Evolutionary conservation across 495 filamentous ascomycete species (phyloP), one percentile per base, ranked within the genome.

Genomic region (Xylaria flabelliformis): DNA sequence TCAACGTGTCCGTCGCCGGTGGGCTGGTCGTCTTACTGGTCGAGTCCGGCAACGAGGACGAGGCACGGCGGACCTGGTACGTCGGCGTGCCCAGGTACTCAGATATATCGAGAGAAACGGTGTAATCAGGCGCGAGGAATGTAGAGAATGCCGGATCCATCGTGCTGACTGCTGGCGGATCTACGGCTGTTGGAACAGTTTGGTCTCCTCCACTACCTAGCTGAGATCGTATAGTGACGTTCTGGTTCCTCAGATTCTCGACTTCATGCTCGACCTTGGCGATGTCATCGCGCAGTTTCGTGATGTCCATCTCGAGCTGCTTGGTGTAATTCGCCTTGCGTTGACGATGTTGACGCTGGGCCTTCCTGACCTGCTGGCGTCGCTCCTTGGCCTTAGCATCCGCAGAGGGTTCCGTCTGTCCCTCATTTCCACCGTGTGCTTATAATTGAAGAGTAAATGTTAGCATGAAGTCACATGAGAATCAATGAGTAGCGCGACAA

Each of bases 251-350:
- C 26, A 73, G 41, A 46, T 65, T 50, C 66, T 79, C 70, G 10
- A 76, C 70, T 39, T 82, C 80, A 8, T 55, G 68, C 75, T 84
- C 80, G 2, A 78, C 72, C 26, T 50, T 65, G 42, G 78, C 76
- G 72, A 88, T 86, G 75, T 83, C 71, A 34, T 85, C 82, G 12
- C 86, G 82, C 29, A 85, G 74, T 41, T 77, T 74, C 21, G 79
- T 78, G 2, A 85, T 74, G 64, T 87, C 85, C 73, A 78, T 76
- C 81, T 88, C 86, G 42, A 87, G 81, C 74, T 84, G 74, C 71
- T 83, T 84, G 69, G 85, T 80, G 75, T 87, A 84, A 77, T 87
- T 84, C 29, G 82, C 82, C 74, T 88, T 87, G 39, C 84, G 82
- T 73, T 87, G 83, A 6, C 85, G 83, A 71, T 88, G 86, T 72